phyloP scores from a whole-genome alignment of 2,329 filamentous ascomycete species.

The Cercospora beticola region DNA sequence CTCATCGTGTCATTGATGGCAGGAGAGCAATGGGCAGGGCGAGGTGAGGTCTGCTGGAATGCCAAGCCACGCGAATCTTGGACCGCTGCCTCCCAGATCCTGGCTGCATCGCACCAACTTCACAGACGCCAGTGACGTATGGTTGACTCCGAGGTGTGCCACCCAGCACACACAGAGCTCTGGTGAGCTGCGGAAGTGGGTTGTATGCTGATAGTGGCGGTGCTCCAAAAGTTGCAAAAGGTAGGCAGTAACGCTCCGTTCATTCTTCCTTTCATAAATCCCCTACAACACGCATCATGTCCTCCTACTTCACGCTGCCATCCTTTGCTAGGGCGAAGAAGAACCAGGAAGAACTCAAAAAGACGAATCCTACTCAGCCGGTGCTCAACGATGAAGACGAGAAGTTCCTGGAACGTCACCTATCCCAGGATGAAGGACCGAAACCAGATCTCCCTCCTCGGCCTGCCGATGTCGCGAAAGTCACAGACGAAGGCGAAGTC shows the following conservation, averaged over 20 bases:
- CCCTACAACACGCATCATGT: slow-evolving; percentile 16
- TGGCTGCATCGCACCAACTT: slow-evolving; percentile 19
- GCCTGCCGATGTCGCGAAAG: slow-evolving; percentile 24
- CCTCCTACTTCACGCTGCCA: slow-evolving; percentile 36
- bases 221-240: slow-evolving; percentile 5
- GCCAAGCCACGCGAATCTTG: slow-evolving; percentile 11
- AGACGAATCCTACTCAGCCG: slow-evolving; percentile 40
- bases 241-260: slow-evolving; percentile 18
- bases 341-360: slow-evolving; percentile 39
- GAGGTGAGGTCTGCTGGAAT: slow-evolving; percentile 7
- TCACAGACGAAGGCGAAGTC: slow-evolving; percentile 30
- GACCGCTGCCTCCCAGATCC: slow-evolving; percentile 2
- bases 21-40: background rate
- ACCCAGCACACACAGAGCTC: slow-evolving; percentile 10
- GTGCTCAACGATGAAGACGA: slow-evolving; percentile 64
- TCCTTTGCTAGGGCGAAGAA: slow-evolving; percentile 40
- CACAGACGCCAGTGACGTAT: slow-evolving; percentile 19
- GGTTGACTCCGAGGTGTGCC: slow-evolving; percentile 7
- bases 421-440: slow-evolving; percentile 29
- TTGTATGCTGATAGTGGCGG: slow-evolving; percentile 21
- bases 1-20: background rate
- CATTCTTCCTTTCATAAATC: background rate
- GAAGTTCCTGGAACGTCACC: slow-evolving; percentile 50
- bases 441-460: slow-evolving; percentile 17
- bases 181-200: slow-evolving; percentile 7